phyloP scores from a whole-genome alignment of 106 monocot species.

The Dioscorea zingiberensis region DNA sequence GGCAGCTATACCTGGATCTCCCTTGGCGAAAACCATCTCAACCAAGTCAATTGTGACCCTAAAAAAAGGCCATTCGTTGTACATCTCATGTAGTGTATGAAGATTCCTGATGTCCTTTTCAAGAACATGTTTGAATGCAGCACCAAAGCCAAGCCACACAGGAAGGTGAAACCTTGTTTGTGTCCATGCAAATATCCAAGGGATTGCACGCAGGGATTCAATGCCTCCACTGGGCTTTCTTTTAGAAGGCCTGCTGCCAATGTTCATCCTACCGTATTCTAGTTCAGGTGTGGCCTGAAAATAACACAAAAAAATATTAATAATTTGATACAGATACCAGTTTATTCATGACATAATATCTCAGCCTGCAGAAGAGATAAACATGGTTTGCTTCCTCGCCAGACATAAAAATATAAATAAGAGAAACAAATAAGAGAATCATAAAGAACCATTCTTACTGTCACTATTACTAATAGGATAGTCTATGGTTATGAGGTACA shows the following conservation, averaged over 20 bases:
- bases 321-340: neutral
- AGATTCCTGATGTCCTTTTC: constrained; percentile 68
- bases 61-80: constrained; percentile 97
- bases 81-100: constrained; percentile 77
- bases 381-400: neutral
- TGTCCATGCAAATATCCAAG: constrained; percentile 99
- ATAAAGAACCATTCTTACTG: too few species aligned
- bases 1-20: constrained; percentile 85
- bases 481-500: too few species aligned
- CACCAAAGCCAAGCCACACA: constrained; percentile 96
- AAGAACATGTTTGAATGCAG: constrained; percentile 69
- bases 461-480: too few species aligned
- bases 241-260: constrained; percentile 93
- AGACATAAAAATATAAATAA: too few species aligned
- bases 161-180: constrained; percentile 98
- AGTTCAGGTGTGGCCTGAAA: constrained; percentile 88
- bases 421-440: too few species aligned
- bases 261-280: constrained; percentile 99
- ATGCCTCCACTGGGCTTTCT: constrained; percentile 96
- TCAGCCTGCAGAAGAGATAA: neutral
- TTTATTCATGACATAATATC: neutral
- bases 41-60: constrained; percentile 94
- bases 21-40: constrained; percentile 99
- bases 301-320: neutral
- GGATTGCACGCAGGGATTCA: constrained; percentile 92